phyloP scores from a whole-genome alignment of 148 eudicot species.

The Selenicereus undatus region DNA sequence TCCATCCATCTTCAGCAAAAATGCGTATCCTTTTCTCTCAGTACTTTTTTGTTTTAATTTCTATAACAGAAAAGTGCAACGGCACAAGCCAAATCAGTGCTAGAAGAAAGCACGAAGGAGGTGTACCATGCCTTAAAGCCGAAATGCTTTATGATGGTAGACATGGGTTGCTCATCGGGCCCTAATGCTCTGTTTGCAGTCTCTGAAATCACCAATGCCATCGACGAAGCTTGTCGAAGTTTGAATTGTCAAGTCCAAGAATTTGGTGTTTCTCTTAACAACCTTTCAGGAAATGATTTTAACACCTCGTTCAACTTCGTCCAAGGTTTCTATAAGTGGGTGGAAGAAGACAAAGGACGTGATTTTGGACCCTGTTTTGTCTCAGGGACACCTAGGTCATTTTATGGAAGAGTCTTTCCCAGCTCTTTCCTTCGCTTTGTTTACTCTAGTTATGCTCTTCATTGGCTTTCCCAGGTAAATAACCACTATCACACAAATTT shows the following conservation, averaged over 20 bases:
- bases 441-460: slow-evolving; percentile 63
- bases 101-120: slow-evolving; percentile 26
- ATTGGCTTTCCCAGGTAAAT: slow-evolving; percentile 66
- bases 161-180: slow-evolving; percentile 70
- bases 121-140: slow-evolving; percentile 15
- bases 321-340: slow-evolving; percentile 15
- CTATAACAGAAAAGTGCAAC: slow-evolving; percentile 18
- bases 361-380: slow-evolving; percentile 35
- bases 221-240: slow-evolving; percentile 16
- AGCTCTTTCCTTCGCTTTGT: slow-evolving; percentile 51
- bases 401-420: slow-evolving; percentile 59
- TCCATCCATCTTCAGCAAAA: too few relatives aligned
- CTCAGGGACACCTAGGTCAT: slow-evolving; percentile 57
- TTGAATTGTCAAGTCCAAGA: slow-evolving; percentile 27
- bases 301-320: slow-evolving; percentile 32
- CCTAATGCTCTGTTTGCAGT: slow-evolving; percentile 36
- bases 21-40: too few relatives aligned
- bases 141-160: slow-evolving; percentile 41
- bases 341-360: slow-evolving; percentile 17
- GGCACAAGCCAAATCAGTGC: slow-evolving; percentile 11
- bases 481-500: too few relatives aligned
- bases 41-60: not conserved
- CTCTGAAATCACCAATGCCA: slow-evolving; percentile 28
- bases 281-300: slow-evolving; percentile 52
- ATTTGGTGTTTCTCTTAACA: slow-evolving; percentile 49